Base-by-base conservation (phyloP, 2,329 filamentous ascomycete species). In the Ceratocystis harringtonii region DNA sequence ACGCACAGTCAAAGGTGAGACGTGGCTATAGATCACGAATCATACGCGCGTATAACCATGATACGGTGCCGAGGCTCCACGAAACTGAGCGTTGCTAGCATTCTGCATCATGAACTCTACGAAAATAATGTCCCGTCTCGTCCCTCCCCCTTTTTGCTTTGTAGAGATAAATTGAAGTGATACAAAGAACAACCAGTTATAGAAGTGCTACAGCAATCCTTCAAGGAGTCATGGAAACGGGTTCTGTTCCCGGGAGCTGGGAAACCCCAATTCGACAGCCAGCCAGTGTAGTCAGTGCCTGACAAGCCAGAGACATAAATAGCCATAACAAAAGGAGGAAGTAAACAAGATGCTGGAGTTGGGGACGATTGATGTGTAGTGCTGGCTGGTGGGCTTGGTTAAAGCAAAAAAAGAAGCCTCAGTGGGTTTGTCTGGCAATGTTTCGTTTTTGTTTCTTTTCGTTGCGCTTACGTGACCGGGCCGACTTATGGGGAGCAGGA, bases 191-290 rank as follows among this genome's bases (percentile, higher is more conserved):
- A 58, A 36, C 28, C 25, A 58, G 55, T 52, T 25, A 52, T 32
- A 58, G 28, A 58, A 58, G 28, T 58, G 17, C 48, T 52, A 58
- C 55, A n/a, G 30, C 55, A 58, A 32, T 58, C 55, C 55, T 58
- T 32, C 7, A 32, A 36, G 55, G 55, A 58, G 32, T 30, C 25
- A 58, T 36, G 55, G 55, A n/a, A 58, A 36, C 55, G 17, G 55
- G 30, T 58, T 58, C 25, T 32, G 30, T 58, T 58, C 25, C 15
- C 25, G 30, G 32, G 30, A 58, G 25, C 55, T 58, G 25, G 55
- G 30, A 58, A 36, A 58, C 30, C 55, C 25, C 55, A 41, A 30
- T n/a, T 30, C 30, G 55, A 58, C 55, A 32, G 28, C 28, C 1
- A 25, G 45, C n/a, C 45, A 19, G 12, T 28, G 3, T 2, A 28